Percentiles rank a stretch among this genome's conserved stretches.
phyloP scores from a whole-genome alignment of 1,139 yeast species.

The Blastobotrys illinoisensis region DNA sequence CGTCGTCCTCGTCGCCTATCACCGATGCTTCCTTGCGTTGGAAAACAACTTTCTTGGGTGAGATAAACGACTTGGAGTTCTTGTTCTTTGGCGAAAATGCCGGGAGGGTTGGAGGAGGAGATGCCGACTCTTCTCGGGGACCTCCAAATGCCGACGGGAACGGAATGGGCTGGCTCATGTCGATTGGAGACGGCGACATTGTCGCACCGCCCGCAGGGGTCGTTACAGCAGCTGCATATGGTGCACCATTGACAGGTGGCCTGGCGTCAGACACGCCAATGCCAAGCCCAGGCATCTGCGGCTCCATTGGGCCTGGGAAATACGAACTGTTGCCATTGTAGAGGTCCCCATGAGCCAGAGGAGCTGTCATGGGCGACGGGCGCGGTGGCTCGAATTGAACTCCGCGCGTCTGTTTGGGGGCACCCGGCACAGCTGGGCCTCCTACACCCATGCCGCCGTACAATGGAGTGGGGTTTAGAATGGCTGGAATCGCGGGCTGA shows the following conservation, averaged over 20 bases:
- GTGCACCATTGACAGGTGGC: background rate
- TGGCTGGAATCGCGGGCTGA: slow-evolving; percentile 9
- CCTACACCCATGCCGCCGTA: background rate
- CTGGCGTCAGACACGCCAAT: background rate
- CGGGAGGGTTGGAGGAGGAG: background rate
- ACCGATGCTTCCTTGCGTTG: slow-evolving; percentile 17
- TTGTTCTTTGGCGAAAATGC: slow-evolving; percentile 2
- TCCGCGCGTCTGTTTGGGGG: background rate
- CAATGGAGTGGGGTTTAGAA: slow-evolving; percentile 9
- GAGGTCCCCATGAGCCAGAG: background rate
- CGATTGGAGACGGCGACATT: background rate
- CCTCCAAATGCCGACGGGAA: background rate
- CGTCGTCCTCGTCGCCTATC: slow-evolving; percentile 6
- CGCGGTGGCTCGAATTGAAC: background rate
- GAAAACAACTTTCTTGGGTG: slow-evolving; percentile 19
- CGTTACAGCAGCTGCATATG: background rate
- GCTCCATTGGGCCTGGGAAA: background rate
- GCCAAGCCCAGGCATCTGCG: slow-evolving; percentile 1
- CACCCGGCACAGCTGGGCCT: background rate
- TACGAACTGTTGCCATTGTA: background rate
- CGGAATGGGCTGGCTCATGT: background rate
- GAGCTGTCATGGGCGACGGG: background rate
- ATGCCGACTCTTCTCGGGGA: background rate
- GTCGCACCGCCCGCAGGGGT: background rate
- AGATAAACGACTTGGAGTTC: slow-evolving; percentile 14